phyloP scores from a whole-genome alignment of 2,329 filamentous ascomycete species.

The Zarea fungicola region DNA sequence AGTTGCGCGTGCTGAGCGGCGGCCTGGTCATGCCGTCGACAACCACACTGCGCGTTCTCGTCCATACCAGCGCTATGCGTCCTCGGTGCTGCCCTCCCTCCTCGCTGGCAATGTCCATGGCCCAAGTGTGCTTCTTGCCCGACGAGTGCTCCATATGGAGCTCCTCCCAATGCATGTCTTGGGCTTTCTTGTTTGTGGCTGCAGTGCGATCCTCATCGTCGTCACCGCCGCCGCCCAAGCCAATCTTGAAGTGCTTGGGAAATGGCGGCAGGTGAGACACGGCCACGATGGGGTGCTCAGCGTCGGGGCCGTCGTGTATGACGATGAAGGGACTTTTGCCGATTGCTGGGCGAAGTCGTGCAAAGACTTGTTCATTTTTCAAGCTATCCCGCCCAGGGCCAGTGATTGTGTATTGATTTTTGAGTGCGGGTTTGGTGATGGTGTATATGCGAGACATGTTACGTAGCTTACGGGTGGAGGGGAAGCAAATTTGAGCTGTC shows the following conservation, averaged over 20 bases:
- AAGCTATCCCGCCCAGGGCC: not conserved
- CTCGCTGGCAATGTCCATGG: slow-evolving; percentile 4
- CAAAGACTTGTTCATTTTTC: not conserved
- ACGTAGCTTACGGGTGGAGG: too few relatives aligned
- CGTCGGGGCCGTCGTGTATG: slow-evolving; percentile 3
- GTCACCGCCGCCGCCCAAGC: not conserved
- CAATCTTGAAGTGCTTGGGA: slow-evolving; percentile 2
- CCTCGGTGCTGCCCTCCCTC: not conserved
- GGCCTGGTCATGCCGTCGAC: slow-evolving; percentile 14
- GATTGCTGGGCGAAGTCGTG: not conserved
- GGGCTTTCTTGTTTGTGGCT: not conserved
- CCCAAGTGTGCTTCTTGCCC: slow-evolving; percentile 12
- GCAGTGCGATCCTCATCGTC: too few relatives aligned
- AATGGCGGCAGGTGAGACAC: slow-evolving; percentile 11
- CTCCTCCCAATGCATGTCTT: slow-evolving; percentile 8
- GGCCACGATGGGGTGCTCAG: not conserved
- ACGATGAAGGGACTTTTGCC: slow-evolving; percentile 1
- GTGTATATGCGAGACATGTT: slow-evolving; percentile 7
- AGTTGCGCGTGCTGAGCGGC: slow-evolving; percentile 13
- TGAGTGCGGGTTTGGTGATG: slow-evolving; percentile 3
- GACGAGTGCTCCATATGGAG: slow-evolving; percentile 4
- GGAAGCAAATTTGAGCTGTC: not conserved
- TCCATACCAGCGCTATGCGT: slow-evolving; percentile 11
- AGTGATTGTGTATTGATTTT: slow-evolving; percentile 1
- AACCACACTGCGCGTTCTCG: slow-evolving; percentile 12